phyloP scores from a whole-genome alignment of 306 rosid genomes.

The Gynostemma pentaphyllum region DNA sequence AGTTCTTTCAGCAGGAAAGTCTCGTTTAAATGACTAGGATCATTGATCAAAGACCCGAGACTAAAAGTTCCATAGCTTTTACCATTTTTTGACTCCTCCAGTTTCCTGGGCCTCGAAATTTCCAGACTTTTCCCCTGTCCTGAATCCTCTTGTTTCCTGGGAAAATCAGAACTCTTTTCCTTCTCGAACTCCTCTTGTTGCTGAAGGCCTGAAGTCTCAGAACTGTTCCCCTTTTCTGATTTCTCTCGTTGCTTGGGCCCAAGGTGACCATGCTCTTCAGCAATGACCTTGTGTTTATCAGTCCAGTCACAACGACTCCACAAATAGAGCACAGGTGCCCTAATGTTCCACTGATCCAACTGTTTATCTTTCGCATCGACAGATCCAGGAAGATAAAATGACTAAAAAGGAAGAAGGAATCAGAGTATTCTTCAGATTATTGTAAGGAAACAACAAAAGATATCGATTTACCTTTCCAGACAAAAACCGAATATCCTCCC shows the following conservation, averaged over 20 bases:
- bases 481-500: slow-evolving; percentile 60
- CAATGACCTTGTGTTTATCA: slow-evolving; percentile 38
- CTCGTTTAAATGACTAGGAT: not conserved
- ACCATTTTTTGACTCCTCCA: slow-evolving; percentile 6
- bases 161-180: slow-evolving; percentile 11
- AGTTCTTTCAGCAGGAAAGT: slow-evolving; percentile 7
- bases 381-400: slow-evolving; percentile 91
- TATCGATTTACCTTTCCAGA: slow-evolving; percentile 56
- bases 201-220: slow-evolving; percentile 11
- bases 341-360: slow-evolving; percentile 60
- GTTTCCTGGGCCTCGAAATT: not conserved
- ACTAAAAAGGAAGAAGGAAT: slow-evolving; percentile 30
- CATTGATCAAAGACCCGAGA: not conserved
- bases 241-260: slow-evolving; percentile 1
- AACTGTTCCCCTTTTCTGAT: slow-evolving; percentile 11
- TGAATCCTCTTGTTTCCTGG: slow-evolving; percentile 1
- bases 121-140: not conserved
- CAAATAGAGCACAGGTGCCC: slow-evolving; percentile 59
- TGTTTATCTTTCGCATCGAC: slow-evolving; percentile 47
- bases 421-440: slow-evolving; percentile 5
- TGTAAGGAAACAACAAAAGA: not conserved
- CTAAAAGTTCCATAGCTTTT: not conserved
- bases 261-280: slow-evolving; percentile 43
- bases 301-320: slow-evolving; percentile 72
- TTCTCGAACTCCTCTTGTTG: slow-evolving; percentile 16